Conservation (phyloP, 495 filamentous ascomycete genomes). For the Parachaetomium inaequale region DNA sequence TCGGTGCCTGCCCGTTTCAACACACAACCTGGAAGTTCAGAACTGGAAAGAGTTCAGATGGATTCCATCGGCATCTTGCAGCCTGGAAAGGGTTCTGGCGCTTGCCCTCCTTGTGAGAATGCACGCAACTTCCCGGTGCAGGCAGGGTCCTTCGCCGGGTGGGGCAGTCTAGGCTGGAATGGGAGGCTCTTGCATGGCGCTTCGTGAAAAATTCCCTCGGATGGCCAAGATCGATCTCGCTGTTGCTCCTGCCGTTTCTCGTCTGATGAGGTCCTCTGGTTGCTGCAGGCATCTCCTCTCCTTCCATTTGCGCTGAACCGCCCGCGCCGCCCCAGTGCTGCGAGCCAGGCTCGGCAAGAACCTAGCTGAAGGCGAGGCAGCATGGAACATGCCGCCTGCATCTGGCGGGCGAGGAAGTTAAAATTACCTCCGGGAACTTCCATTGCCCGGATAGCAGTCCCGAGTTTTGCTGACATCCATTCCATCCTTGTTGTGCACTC, state of each 20-base stretch:
- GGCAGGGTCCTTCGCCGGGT: not conserved
- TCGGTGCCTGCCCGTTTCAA: not conserved
- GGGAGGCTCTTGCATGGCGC: constrained; percentile 11
- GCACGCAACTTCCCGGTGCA: not conserved
- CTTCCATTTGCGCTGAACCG: not conserved
- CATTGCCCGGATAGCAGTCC: not conserved
- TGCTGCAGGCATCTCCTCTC: not conserved
- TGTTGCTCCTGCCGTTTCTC: not conserved
- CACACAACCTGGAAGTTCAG: not conserved
- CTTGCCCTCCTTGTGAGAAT: too few relatives aligned
- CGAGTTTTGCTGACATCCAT: not conserved
- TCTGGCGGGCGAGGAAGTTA: too few relatives aligned
- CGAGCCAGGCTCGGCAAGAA: not conserved
- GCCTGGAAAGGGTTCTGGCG: too few relatives aligned
- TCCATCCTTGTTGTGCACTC: too few relatives aligned
- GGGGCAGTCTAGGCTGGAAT: constrained; percentile 11
- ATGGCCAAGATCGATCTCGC: not conserved
- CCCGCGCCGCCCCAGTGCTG: not conserved
- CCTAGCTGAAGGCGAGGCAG: too few relatives aligned
- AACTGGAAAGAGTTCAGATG: not conserved
- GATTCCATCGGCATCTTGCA: not conserved
- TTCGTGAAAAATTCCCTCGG: not conserved
- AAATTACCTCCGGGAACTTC: too few relatives aligned
- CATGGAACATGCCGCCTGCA: not conserved
- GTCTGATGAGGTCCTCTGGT: not conserved